Evolutionary conservation across 495 filamentous ascomycete species (phyloP), one percentile per base, ranked within the genome.

Genomic region (Terfezia claveryi): DNA sequence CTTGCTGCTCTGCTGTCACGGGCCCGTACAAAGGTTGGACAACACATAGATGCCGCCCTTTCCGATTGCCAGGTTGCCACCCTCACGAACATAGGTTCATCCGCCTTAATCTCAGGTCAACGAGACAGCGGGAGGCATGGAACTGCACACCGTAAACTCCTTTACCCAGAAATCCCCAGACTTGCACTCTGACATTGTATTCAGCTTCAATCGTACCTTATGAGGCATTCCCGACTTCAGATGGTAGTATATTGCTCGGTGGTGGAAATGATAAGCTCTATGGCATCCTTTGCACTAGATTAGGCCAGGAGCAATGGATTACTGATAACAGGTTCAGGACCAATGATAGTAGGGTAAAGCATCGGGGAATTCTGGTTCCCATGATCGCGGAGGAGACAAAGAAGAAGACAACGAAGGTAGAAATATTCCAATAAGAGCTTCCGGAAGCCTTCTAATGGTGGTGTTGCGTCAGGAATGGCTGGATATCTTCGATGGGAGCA

Each of bases 51-150:
- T 67, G 83, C 85, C 17, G 79, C 82, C 2, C 67, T 98, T 55
- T 92, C 85, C 62, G 91, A 98, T 67, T 93, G 86, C 59, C 91
- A 98, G 61, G 86, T 92, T 50, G 92, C 88, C 1, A 94, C 87
- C 0, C 69, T 98, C 50, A 76, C 85, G 2, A 98, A 98, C 67
- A 81, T 98, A 59, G 91, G 89, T 10, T 93, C 85, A 66, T 94
- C 87, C 51, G 85, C 79, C 51, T 70, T 98, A 51, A 86, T 98
- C 52, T 92, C 84, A 62, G 87, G 87, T 8, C 68, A 95, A 66
- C 81, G 80, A 56, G 89, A 96, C 68, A 75, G 77, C 0, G 91
- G 91, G 0, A 74, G 91, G 53, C 94, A 87, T 86, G 91, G 91
- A 6, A 98, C 91, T 8, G 87, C 87, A 49, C 91, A 98, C 73